These are phyloP conservation scores for Arabis alpina DNA, from an alignment of 345 rosid genomes.

Conservation along the genomic window DNA sequence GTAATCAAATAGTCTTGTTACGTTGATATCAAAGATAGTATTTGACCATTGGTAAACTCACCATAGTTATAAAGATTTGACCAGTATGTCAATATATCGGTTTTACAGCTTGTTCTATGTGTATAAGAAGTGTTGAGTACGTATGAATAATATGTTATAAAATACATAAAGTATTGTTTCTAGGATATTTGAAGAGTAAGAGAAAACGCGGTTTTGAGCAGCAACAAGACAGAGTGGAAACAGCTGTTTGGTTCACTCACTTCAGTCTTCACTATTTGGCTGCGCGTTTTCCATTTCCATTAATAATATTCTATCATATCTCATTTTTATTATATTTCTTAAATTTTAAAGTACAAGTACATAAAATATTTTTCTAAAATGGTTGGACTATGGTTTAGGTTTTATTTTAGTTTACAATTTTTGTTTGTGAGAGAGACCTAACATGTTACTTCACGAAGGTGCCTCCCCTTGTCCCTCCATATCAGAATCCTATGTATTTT, in stretches of 20 bases:
- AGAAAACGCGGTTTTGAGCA: slow-evolving; percentile 43
- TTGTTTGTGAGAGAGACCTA: slow-evolving; percentile 41
- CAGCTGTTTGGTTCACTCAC: slow-evolving; percentile 42
- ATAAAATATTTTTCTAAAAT: background rate
- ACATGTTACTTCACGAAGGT: slow-evolving; percentile 46
- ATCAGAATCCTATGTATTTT: slow-evolving; percentile 44
- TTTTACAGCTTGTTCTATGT: background rate
- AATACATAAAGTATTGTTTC: background rate
- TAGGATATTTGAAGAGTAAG: background rate
- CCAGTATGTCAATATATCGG: background rate
- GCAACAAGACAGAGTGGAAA: slow-evolving; percentile 39
- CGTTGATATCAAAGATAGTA: slow-evolving; percentile 7
- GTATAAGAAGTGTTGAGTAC: slow-evolving; percentile 31
- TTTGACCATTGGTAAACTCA: slow-evolving; percentile 1
- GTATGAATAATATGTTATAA: background rate
- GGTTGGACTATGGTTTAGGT: slow-evolving; percentile 2
- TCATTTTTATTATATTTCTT: background rate
- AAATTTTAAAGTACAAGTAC: background rate
- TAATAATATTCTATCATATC: background rate
- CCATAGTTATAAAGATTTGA: slow-evolving; percentile 14
- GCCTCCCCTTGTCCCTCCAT: slow-evolving; percentile 31
- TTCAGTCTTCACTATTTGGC: slow-evolving; percentile 42
- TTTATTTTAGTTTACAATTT: slow-evolving; percentile 22
- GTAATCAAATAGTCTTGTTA: background rate
- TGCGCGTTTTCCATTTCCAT: slow-evolving; percentile 40